Percentiles rank a stretch among this genome's conserved stretches.
Conservation (phyloP, 352 stramenopile genomes). For the Vaucheria bursata region DNA sequence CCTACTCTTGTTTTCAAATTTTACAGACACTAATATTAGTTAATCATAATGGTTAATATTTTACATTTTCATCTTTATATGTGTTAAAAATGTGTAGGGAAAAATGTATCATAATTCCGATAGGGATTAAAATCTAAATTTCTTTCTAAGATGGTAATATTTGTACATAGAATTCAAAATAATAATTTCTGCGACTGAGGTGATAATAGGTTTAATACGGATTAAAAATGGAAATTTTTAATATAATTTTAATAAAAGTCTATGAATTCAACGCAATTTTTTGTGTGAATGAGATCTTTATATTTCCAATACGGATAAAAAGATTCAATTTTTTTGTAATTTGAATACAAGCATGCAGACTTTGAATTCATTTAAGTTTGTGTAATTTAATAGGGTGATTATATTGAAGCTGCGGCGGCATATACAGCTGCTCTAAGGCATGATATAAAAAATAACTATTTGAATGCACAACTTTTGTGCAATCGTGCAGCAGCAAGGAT, state of each 20-base stretch:
- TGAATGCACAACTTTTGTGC: conserved; percentile 21
- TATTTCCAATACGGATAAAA: neutral
- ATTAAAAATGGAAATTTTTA: neutral
- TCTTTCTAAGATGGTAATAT: too few species aligned
- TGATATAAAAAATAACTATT: conserved; percentile 8
- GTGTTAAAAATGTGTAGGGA: too few species aligned
- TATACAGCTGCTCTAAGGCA: conserved; percentile 17
- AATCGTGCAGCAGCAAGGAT: conserved; percentile 24
- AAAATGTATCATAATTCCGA: too few species aligned
- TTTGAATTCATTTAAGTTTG: neutral
- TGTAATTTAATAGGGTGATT: neutral
- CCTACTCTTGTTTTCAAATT: too few species aligned
- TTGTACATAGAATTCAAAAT: too few species aligned
- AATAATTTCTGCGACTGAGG: too few species aligned
- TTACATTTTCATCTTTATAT: too few species aligned
- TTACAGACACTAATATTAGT: too few species aligned
- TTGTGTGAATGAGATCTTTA: neutral
- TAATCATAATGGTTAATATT: too few species aligned
- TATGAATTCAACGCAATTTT: neutral
- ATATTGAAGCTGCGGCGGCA: neutral
- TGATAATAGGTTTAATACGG: neutral
- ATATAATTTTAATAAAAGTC: neutral
- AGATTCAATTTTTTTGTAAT: neutral
- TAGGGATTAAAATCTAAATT: too few species aligned
- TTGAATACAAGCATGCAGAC: neutral